Evolutionary conservation across 2,329 filamentous ascomycete genomes (phyloP).

Genomic region (Hypoxylon sp.): DNA sequence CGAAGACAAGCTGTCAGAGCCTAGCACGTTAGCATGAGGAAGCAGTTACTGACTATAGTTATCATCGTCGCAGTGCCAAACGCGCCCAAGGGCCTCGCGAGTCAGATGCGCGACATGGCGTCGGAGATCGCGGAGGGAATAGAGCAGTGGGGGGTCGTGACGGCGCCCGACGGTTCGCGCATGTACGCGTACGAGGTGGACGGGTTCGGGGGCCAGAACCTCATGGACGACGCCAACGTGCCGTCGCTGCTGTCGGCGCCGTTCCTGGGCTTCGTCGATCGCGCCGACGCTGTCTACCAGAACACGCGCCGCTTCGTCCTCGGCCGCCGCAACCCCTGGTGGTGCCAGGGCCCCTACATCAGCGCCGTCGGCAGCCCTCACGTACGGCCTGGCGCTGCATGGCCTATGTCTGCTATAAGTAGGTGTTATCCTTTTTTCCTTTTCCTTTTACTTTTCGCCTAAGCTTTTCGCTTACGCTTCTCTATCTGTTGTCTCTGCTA

Average conservation of each 20-base stretch:
- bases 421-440: conserved; percentile 1
- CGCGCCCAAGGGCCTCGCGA: conserved; percentile 52
- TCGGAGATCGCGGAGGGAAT: conserved; percentile 72
- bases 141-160: conserved; percentile 73
- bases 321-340: conserved; percentile 81
- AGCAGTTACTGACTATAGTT: no score
- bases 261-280: conserved; percentile 66
- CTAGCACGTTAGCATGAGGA: no score
- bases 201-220: conserved; percentile 70
- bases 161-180: conserved; percentile 44
- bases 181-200: conserved; percentile 83
- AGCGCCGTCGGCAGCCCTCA: conserved; percentile 74
- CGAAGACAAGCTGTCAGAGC: no score
- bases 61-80: no score
- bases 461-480: neutral
- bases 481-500: neutral
- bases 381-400: conserved; percentile 67
- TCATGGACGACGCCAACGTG: conserved; percentile 78
- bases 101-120: conserved; percentile 65
- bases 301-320: conserved; percentile 84
- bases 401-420: conserved; percentile 63
- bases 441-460: neutral
- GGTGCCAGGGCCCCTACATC: conserved; percentile 69
- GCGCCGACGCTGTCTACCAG: conserved; percentile 72
- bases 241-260: conserved; percentile 71